A percentile compares a stretch with the other conserved stretches of the same genome.
Conservation (phyloP, 2,329 filamentous ascomycete genomes). For the Aspergillus spinulosporus region DNA sequence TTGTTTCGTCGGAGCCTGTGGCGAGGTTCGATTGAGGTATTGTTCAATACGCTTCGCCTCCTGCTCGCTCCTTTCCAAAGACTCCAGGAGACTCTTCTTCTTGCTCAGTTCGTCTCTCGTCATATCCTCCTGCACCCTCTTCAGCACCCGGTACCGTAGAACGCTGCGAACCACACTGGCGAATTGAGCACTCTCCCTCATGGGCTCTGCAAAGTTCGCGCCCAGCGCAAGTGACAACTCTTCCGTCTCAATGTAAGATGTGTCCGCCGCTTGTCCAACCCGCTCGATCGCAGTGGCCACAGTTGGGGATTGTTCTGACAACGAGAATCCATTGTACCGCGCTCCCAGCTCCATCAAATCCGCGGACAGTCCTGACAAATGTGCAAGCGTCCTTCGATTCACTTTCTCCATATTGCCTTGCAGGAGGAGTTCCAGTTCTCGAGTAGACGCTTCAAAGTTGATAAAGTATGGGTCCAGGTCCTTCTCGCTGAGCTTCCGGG, state of each 20-base stretch:
- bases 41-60: constrained; percentile 93
- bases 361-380: constrained; percentile 77
- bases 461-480: constrained; percentile 96
- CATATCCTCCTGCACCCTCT: constrained; percentile 96
- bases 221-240: constrained; percentile 86
- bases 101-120: constrained; percentile 89
- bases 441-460: constrained; percentile 86
- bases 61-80: constrained; percentile 87
- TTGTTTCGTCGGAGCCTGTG: constrained; percentile 48
- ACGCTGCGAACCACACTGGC: constrained; percentile 90
- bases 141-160: constrained; percentile 83
- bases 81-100: constrained; percentile 78
- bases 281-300: constrained; percentile 92
- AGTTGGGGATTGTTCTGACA: constrained; percentile 86
- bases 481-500: constrained; percentile 74
- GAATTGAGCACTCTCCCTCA: constrained; percentile 97
- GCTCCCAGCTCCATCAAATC: constrained; percentile 92
- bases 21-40: constrained; percentile 68
- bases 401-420: constrained; percentile 96
- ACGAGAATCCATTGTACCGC: constrained; percentile 93
- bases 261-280: constrained; percentile 89
- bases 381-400: constrained; percentile 82
- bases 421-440: constrained; percentile 83
- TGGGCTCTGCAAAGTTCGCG: constrained; percentile 92
- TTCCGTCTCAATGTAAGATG: constrained; percentile 92